Evolutionary conservation across 257 asterid genomes (phyloP).

Genomic region (Scutellaria galericulata): DNA sequence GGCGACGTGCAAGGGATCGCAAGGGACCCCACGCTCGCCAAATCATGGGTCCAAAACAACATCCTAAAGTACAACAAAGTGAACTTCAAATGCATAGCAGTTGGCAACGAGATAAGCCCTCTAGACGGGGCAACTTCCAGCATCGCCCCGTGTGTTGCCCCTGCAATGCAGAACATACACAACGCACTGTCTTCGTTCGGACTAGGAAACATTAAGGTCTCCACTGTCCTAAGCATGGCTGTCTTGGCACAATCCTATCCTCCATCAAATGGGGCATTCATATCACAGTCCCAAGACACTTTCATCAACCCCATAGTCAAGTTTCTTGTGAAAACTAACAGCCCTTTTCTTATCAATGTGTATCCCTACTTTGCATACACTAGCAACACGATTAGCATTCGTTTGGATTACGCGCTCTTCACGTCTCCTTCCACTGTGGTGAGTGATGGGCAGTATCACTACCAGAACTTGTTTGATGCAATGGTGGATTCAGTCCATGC

Average conservation of each 20-base stretch:
- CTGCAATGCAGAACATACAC: slow-evolving; percentile 41
- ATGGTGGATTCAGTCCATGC: slow-evolving; percentile 44
- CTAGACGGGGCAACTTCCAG: background rate
- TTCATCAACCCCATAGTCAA: slow-evolving; percentile 33
- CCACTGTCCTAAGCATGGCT: slow-evolving; percentile 34
- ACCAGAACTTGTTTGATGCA: slow-evolving; percentile 47
- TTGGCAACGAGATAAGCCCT: slow-evolving; percentile 51
- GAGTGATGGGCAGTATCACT: slow-evolving; percentile 28
- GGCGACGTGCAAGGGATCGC: slow-evolving; percentile 41
- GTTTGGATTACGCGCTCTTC: slow-evolving; percentile 41
- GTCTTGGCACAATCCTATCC: slow-evolving; percentile 42
- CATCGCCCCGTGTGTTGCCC: slow-evolving; percentile 29
- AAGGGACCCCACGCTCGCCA: slow-evolving; percentile 20
- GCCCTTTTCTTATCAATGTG: slow-evolving; percentile 45
- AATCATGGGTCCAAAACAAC: slow-evolving; percentile 42
- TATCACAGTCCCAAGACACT: background rate
- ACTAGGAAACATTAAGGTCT: slow-evolving; percentile 34
- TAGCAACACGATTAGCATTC: slow-evolving; percentile 1
- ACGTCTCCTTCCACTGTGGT: slow-evolving; percentile 22
- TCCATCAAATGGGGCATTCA: slow-evolving; percentile 38
- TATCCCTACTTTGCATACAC: slow-evolving; percentile 44
- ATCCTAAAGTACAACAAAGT: slow-evolving; percentile 28
- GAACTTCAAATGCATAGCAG: slow-evolving; percentile 37
- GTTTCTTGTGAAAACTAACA: slow-evolving; percentile 18
- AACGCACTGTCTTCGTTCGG: slow-evolving; percentile 20